A percentile compares a stretch with the other conserved stretches of the same genome.
Conservation (phyloP, 2,329 filamentous ascomycete genomes). For the Teratosphaeria nubilosa region DNA sequence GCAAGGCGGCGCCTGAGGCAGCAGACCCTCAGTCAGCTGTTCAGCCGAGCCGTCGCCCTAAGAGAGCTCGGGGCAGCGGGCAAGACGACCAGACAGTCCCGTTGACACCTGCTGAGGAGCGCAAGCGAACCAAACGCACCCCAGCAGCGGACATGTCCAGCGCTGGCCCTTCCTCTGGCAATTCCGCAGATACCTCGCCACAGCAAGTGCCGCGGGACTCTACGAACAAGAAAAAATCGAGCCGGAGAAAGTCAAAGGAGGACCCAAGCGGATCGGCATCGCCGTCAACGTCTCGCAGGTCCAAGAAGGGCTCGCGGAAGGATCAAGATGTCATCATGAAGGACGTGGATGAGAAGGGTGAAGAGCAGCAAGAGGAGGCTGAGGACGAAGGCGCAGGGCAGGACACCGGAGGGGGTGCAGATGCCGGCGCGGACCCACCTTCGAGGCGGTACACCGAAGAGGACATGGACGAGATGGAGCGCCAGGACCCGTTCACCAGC, state of each 20-base stretch:
- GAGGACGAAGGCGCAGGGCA: constrained; percentile 24
- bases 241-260: constrained; percentile 56
- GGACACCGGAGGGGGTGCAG: constrained; percentile 26
- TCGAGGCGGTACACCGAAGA: constrained; percentile 50
- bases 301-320: constrained; percentile 23
- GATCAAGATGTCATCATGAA: constrained; percentile 26
- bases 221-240: constrained; percentile 66
- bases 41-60: constrained; percentile 34
- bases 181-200: constrained; percentile 51
- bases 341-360: constrained; percentile 20
- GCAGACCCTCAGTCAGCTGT: constrained; percentile 41
- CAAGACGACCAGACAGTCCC: constrained; percentile 29
- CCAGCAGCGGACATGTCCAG: constrained; percentile 56
- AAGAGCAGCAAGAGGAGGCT: constrained; percentile 20
- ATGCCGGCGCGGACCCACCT: constrained; percentile 47
- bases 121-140: constrained; percentile 44
- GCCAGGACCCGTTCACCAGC: constrained; percentile 50
- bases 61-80: constrained; percentile 49
- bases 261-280: constrained; percentile 20
- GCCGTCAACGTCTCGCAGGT: constrained; percentile 20
- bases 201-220: constrained; percentile 48
- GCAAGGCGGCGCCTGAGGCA: constrained; percentile 49
- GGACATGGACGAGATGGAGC: constrained; percentile 39
- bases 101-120: constrained; percentile 31
- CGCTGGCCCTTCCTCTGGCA: constrained; percentile 54